A percentile compares a stretch with the other conserved stretches of the same genome.
phyloP scores from a whole-genome alignment of 2,329 filamentous ascomycete genomes.

The Zymoseptoria ardabiliae region DNA sequence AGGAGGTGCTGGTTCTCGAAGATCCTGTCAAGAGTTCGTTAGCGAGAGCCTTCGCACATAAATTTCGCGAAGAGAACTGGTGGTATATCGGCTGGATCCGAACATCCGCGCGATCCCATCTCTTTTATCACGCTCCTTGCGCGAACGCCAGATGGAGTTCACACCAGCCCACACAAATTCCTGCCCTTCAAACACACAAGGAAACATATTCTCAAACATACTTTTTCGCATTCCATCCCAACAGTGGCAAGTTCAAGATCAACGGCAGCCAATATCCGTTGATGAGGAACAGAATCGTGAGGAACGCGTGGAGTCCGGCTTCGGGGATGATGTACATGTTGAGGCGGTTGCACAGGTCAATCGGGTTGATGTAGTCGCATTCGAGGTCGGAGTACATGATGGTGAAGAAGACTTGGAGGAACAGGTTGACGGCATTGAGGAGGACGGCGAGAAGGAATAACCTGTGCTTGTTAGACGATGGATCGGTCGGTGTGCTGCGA shows the following conservation, averaged over 20 bases:
- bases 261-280: constrained; percentile 98
- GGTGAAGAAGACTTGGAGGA: constrained; percentile 99
- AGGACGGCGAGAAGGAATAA: constrained; percentile 95
- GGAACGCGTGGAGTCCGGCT: constrained; percentile 91
- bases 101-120: not conserved
- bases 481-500: not conserved
- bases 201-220: constrained; percentile 44
- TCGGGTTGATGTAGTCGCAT: constrained; percentile 99
- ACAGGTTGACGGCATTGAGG: constrained; percentile 99
- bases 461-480: constrained; percentile 40
- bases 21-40: constrained; percentile 54
- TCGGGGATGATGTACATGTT: constrained; percentile 99
- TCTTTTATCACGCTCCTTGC: not conserved
- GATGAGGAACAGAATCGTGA: constrained; percentile 93
- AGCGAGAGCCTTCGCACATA: not conserved
- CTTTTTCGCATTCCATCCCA: constrained; percentile 97
- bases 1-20: constrained; percentile 94
- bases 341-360: constrained; percentile 99
- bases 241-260: constrained; percentile 81
- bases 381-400: constrained; percentile 99
- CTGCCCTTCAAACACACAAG: not conserved
- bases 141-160: not conserved
- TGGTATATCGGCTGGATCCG: not conserved
- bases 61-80: not conserved
- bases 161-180: not conserved